Evolutionary conservation across 495 filamentous ascomycete genomes (phyloP).

Genomic region (Tuber magnatum): DNA sequence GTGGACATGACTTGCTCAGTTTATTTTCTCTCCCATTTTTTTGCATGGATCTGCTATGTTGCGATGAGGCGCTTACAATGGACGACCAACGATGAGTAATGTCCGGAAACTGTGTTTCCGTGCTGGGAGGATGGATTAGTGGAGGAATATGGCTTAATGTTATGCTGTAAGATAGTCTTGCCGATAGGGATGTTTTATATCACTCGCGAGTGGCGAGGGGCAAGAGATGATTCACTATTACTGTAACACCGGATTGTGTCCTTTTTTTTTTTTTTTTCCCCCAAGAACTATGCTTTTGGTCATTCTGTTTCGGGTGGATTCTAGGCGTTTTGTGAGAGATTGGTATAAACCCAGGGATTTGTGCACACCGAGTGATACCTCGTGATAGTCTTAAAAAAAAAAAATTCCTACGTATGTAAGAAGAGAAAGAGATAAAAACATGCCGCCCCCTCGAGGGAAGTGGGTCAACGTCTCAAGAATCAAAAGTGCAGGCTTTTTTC

Average conservation of each 20-base stretch:
- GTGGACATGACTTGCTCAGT: neutral
- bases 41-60: neutral
- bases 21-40: neutral
- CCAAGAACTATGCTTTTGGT: neutral
- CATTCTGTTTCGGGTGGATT: neutral
- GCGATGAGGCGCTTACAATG: neutral
- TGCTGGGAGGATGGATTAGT: neutral
- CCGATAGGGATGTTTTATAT: neutral
- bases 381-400: neutral
- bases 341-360: no score
- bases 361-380: neutral
- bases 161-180: neutral
- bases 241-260: neutral
- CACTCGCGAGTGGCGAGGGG: neutral
- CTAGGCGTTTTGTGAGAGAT: no score
- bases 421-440: neutral
- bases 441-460: no score
- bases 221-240: neutral
- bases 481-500: neutral
- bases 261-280: neutral
- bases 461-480: neutral
- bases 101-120: neutral
- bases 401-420: neutral
- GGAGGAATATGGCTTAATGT: neutral
- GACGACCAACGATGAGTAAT: neutral